phyloP scores from a whole-genome alignment of 2,329 filamentous ascomycete species.

The Chaetomium globosum region DNA sequence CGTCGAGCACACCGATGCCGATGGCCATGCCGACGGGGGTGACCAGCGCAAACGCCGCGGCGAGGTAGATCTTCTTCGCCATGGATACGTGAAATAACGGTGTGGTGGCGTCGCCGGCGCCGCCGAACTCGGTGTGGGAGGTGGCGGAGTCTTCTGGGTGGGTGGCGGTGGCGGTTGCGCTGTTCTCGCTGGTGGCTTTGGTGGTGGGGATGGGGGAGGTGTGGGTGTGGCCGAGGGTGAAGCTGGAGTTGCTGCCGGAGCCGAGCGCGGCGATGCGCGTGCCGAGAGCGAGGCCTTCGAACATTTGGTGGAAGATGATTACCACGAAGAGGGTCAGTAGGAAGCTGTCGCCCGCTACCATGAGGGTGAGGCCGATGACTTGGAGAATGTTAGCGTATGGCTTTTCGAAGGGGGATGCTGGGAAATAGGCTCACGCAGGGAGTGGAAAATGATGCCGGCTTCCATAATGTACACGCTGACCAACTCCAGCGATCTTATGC shows the following conservation, averaged over 20 bases:
- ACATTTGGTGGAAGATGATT: slow-evolving; percentile 77
- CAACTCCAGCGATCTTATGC: slow-evolving; percentile 47
- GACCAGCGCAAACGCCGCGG: slow-evolving; percentile 65
- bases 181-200: background rate
- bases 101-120: background rate
- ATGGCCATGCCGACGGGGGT: slow-evolving; percentile 81
- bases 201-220: slow-evolving; percentile 15
- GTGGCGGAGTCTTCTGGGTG: background rate
- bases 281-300: slow-evolving; percentile 76
- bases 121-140: too few relatives aligned
- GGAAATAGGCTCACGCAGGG: slow-evolving; percentile 55
- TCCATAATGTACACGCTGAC: slow-evolving; percentile 69
- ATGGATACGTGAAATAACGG: slow-evolving; percentile 41
- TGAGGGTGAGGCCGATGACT: slow-evolving; percentile 68
- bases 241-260: slow-evolving; percentile 58
- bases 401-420: background rate
- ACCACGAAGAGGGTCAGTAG: slow-evolving; percentile 63
- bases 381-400: background rate
- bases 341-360: slow-evolving; percentile 58
- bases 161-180: background rate
- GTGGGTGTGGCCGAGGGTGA: slow-evolving; percentile 18
- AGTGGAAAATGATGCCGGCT: slow-evolving; percentile 74
- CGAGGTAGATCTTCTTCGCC: slow-evolving; percentile 62
- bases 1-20: slow-evolving; percentile 68
- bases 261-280: slow-evolving; percentile 66